Percentiles rank a stretch among this genome's conserved stretches.
These are phyloP conservation scores for Neofusicoccum laricinum DNA, from an alignment of 2,329 filamentous ascomycete species.

Conservation along the genomic window DNA sequence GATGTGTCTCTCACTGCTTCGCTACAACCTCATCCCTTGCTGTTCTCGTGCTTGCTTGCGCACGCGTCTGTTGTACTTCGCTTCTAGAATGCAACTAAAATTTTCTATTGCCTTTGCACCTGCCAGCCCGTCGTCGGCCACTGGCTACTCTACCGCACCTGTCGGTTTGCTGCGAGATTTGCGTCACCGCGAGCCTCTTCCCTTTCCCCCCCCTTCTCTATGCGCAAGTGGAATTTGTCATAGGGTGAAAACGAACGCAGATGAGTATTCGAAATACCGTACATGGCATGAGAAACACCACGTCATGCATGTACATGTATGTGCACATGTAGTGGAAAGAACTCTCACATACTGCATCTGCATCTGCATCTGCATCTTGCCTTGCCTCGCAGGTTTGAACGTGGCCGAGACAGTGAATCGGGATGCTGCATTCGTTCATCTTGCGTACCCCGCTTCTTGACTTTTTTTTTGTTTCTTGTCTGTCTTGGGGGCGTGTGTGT, in stretches of 20 bases:
- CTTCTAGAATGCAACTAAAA: background rate
- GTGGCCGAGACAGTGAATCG: too few species aligned
- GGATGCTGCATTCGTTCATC: too few species aligned
- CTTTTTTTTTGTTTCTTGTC: too few species aligned
- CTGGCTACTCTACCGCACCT: too few species aligned
- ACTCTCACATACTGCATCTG: too few species aligned
- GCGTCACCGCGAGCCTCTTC: background rate
- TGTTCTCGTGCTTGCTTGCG: background rate
- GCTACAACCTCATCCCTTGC: background rate
- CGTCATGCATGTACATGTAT: background rate
- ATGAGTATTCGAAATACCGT: background rate
- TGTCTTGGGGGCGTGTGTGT: too few species aligned
- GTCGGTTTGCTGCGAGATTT: background rate
- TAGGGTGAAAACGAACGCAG: background rate
- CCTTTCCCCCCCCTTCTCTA: background rate
- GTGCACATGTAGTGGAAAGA: too few species aligned
- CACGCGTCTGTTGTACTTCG: background rate
- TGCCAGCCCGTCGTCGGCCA: too few species aligned
- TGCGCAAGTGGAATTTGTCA: background rate
- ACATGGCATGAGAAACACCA: background rate
- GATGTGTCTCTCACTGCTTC: background rate
- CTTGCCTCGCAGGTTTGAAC: too few species aligned
- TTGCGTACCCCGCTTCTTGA: too few species aligned
- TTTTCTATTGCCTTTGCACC: background rate
- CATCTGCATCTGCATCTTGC: too few species aligned